Conservation (phyloP, 2,329 filamentous ascomycete species). For the Penicillium palitans region DNA sequence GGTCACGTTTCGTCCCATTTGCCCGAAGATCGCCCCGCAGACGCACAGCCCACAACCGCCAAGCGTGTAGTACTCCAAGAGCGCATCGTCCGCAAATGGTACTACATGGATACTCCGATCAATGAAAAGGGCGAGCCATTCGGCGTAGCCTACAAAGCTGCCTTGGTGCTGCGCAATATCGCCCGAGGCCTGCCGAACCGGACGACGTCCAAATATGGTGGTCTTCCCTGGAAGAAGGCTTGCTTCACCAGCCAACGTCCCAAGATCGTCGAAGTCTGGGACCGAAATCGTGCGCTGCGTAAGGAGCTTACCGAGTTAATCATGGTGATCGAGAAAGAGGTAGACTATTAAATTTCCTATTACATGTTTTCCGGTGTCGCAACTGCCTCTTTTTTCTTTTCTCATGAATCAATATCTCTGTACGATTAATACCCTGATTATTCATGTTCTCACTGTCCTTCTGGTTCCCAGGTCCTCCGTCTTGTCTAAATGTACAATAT, state of each 20-base stretch:
- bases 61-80: slow-evolving; percentile 42
- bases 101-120: slow-evolving; percentile 44
- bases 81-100: slow-evolving; percentile 42
- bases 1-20: slow-evolving; percentile 45
- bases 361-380: neutral
- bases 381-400: slow-evolving; percentile 11
- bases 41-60: slow-evolving; percentile 37
- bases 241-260: slow-evolving; percentile 42
- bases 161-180: slow-evolving; percentile 50
- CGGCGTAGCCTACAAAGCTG: slow-evolving; percentile 50
- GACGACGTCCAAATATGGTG: slow-evolving; percentile 29
- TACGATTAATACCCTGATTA: slow-evolving; percentile 30
- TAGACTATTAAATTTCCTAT: slow-evolving; percentile 32
- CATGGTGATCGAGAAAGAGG: slow-evolving; percentile 43
- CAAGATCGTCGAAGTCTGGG: slow-evolving; percentile 42
- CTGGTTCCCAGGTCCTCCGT: slow-evolving; percentile 4
- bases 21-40: slow-evolving; percentile 36
- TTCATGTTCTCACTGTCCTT: slow-evolving; percentile 4
- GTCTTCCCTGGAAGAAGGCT: slow-evolving; percentile 42
- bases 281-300: slow-evolving; percentile 44
- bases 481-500: slow-evolving; percentile 10
- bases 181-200: slow-evolving; percentile 44
- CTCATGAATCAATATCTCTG: slow-evolving; percentile 19
- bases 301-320: slow-evolving; percentile 46
- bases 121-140: slow-evolving; percentile 46